Base-by-base conservation (phyloP, 2,329 filamentous ascomycete species). In the Colletotrichum gloeosporioides region DNA sequence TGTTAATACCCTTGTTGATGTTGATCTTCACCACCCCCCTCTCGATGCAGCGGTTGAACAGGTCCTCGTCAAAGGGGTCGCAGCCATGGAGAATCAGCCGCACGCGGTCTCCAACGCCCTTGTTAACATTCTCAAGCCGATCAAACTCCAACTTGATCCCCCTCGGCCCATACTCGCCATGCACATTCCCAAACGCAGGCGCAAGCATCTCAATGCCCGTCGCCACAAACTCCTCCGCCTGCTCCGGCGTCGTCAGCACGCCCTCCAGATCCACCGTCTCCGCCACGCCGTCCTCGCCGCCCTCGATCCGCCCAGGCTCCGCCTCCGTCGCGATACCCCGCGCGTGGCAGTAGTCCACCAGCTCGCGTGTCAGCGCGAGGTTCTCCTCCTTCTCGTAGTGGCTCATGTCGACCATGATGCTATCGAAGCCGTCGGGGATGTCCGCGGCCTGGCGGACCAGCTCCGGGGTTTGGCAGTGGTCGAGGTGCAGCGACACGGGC, bases 391-490 rank as follows among this genome's bases (percentile, higher is more conserved):
- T 92, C 79, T 94, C 92, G 81, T 93, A 92, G 82, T 95, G 93
- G 74, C 89, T 91, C 93, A 95, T 95, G 83, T 95, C 94, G 1
- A 95, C 91, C 93, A 95, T 95, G 82, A 95, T 94, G 71, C 88
- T 90, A 82, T 95, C 93, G 78, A 95, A 95, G 1, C 59, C 59
- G 87, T 88, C 34, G 91, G 85, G 5, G 86, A 62, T 85, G 73
- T 89, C 86, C 0, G 91, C 91, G 0, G 91, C 92, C 1, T 84
- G 85, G 6, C 88, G 87, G 77, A 94, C 92, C 67, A 91, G 88
- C 88, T 31, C 90, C 89, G 10, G 88, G 88, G 31, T 32, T 79
- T 93, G 92, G 7, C 91, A 91, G 82, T 94, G 92, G 85, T 94
- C 92, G 80, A 94, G 88, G 83, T 94, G 92, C 8, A 94, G 84